Conservation (phyloP, 1,139 yeast genomes). For the Candida neerlandica region DNA sequence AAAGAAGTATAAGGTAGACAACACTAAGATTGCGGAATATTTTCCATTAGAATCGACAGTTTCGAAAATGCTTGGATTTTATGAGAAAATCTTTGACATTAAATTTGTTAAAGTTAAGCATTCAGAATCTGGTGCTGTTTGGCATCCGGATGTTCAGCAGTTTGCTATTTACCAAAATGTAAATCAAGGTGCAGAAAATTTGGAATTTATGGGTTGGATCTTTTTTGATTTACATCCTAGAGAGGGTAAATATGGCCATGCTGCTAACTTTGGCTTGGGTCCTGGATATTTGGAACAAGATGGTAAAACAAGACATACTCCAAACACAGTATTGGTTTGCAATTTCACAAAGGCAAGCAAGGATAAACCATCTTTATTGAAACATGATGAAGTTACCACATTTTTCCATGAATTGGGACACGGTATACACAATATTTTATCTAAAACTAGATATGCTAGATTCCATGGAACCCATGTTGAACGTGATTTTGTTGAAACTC, state of each 20-base stretch:
- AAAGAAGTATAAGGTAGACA: constrained; percentile 70
- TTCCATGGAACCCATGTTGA: constrained; percentile 79
- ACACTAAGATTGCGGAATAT: constrained; percentile 70
- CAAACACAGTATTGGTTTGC: constrained; percentile 80
- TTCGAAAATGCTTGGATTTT: constrained; percentile 65
- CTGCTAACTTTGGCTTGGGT: constrained; percentile 74
- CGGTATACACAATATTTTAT: constrained; percentile 78
- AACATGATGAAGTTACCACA: constrained; percentile 78
- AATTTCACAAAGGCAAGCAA: constrained; percentile 78
- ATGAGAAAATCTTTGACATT: constrained; percentile 67
- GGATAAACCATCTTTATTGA: constrained; percentile 72
- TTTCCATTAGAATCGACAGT: constrained; percentile 76
- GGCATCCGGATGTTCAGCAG: constrained; percentile 82
- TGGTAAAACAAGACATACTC: constrained; percentile 56
- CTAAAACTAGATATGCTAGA: constrained; percentile 62
- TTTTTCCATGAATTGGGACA: constrained; percentile 92
- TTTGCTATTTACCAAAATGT: constrained; percentile 69
- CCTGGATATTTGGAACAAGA: constrained; percentile 59
- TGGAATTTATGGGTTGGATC: constrained; percentile 76
- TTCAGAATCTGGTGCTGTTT: constrained; percentile 35
- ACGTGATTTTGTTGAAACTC: constrained; percentile 88
- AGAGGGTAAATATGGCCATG: constrained; percentile 84
- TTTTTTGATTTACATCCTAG: constrained; percentile 85
- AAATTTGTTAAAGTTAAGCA: constrained; percentile 58
- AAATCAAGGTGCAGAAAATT: constrained; percentile 40